Percentiles rank a stretch among this genome's conserved stretches.
phyloP scores from a whole-genome alignment of 2,329 filamentous ascomycete species.

The Nemania bipapillata region DNA sequence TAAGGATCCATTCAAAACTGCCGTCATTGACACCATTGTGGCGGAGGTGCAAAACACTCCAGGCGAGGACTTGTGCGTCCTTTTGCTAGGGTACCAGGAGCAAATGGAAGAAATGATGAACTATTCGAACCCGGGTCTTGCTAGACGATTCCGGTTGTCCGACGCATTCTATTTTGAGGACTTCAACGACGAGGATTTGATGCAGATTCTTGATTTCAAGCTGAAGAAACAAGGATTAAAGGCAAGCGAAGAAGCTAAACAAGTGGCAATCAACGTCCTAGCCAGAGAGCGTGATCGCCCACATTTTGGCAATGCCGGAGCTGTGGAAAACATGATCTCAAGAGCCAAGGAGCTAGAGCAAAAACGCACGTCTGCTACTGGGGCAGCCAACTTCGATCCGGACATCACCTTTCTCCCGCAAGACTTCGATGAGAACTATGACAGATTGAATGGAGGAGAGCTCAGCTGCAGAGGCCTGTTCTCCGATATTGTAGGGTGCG shows the following conservation, averaged over 20 bases:
- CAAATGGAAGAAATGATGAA: slow-evolving; percentile 71
- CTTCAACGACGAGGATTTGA: slow-evolving; percentile 64
- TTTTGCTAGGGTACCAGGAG: slow-evolving; percentile 70
- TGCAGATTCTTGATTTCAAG: slow-evolving; percentile 66
- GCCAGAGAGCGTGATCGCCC: slow-evolving; percentile 62
- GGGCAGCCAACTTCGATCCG: background rate
- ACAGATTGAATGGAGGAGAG: background rate
- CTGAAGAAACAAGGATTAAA: slow-evolving; percentile 60
- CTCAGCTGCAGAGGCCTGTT: slow-evolving; percentile 12
- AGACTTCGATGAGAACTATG: slow-evolving; percentile 15
- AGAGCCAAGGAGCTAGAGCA: slow-evolving; percentile 33
- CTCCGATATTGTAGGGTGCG: slow-evolving; percentile 10
- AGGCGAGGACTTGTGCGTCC: slow-evolving; percentile 71
- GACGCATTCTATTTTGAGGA: slow-evolving; percentile 71
- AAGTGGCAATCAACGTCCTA: slow-evolving; percentile 62
- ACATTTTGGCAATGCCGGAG: slow-evolving; percentile 71
- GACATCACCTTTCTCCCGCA: slow-evolving; percentile 17
- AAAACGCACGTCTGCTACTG: background rate
- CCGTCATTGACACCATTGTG: slow-evolving; percentile 70
- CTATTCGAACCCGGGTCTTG: slow-evolving; percentile 69
- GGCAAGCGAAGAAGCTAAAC: slow-evolving; percentile 59
- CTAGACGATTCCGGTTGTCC: slow-evolving; percentile 65
- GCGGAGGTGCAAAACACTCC: slow-evolving; percentile 68
- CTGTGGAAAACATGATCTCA: slow-evolving; percentile 67
- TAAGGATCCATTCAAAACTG: slow-evolving; percentile 57